These are phyloP conservation scores for Myxozyma vanderwaltii DNA, from an alignment of 805 yeast species.

Conservation along the genomic window DNA sequence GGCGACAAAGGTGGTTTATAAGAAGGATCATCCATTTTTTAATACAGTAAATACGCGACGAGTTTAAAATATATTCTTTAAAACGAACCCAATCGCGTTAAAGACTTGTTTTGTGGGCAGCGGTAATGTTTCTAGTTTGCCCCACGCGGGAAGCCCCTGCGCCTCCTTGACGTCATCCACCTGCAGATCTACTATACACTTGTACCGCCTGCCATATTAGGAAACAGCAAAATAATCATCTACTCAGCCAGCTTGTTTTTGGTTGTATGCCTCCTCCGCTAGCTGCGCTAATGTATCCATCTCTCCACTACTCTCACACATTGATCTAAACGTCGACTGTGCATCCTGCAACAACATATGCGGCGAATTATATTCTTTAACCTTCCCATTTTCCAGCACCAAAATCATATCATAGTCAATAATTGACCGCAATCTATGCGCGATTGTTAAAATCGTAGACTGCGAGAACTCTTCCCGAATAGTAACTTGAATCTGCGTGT, in stretches of 20 bases:
- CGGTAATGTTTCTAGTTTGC: no score
- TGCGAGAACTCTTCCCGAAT: slow-evolving; percentile 65
- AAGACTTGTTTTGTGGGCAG: no score
- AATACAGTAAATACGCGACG: neutral
- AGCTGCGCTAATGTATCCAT: slow-evolving; percentile 69
- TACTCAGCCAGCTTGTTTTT: neutral
- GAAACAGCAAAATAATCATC: no score
- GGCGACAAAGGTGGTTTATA: neutral
- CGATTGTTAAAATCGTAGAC: slow-evolving; percentile 80
- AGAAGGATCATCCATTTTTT: slow-evolving; percentile 8
- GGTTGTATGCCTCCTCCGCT: slow-evolving; percentile 52
- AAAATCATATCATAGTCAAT: slow-evolving; percentile 71
- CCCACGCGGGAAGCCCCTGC: neutral
- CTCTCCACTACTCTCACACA: slow-evolving; percentile 91
- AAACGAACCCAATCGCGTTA: neutral
- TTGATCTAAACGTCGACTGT: slow-evolving; percentile 60
- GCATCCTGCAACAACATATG: slow-evolving; percentile 54
- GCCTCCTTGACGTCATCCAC: slow-evolving; percentile 5
- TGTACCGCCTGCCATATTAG: no score
- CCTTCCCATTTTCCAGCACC: slow-evolving; percentile 78
- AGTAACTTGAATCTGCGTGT: slow-evolving; percentile 70
- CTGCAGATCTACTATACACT: no score
- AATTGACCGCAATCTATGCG: slow-evolving; percentile 77
- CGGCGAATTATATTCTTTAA: slow-evolving; percentile 74
- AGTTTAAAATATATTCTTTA: no score